Evolutionary conservation across 352 stramenopile genomes (phyloP), one percentile per base, ranked within the genome.

Genomic region (Blastocystis sp.): DNA sequence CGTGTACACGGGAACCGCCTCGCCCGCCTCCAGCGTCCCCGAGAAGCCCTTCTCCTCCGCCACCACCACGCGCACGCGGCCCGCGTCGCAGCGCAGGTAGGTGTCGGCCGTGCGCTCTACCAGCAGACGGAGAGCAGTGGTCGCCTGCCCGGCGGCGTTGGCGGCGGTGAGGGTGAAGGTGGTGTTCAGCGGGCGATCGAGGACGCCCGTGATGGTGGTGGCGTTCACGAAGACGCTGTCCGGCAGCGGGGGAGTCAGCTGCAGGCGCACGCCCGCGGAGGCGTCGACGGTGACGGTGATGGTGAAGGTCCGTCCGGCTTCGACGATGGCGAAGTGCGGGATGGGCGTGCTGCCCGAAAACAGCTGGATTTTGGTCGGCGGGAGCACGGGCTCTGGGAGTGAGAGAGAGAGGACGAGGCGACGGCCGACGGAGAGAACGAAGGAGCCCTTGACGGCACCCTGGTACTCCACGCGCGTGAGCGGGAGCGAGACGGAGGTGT

Each of bases 81-180:
- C 48, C 6, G 48, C 48, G 48, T 57, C 48, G 48, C 48, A 57
- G 6, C 14, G 48, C 6, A 57, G 48, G 48, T 57, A 57, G 48
- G 6, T 17, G 6, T 57, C 48, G 6, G 48, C 6, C 6, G 6
- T 14, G 48, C 48, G 48, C 48, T 57, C 48, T 14, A 57, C 48
- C 6, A 57, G 14, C 48, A 84, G 54, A 14, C 45, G 60, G 14
- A 84, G 28, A 21, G 28, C 10, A 10, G 34, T 84, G 9, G 17
- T 43, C 0, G 69, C 74, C 19, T 24, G 10, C 28, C 74, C 74
- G 52, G 4, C 42, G 1, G 57, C 59, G 48, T 84, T 84, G 34
- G 14, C 3, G 7, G 74, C 74, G n/a, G 48, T 84, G 14, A 84
- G 21, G 3, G 74, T 84, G 40, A 60, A 84, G 34, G n/a, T 59